phyloP scores from a whole-genome alignment of 176 grass and related monocot species.

The Alloteropsis semialata region DNA sequence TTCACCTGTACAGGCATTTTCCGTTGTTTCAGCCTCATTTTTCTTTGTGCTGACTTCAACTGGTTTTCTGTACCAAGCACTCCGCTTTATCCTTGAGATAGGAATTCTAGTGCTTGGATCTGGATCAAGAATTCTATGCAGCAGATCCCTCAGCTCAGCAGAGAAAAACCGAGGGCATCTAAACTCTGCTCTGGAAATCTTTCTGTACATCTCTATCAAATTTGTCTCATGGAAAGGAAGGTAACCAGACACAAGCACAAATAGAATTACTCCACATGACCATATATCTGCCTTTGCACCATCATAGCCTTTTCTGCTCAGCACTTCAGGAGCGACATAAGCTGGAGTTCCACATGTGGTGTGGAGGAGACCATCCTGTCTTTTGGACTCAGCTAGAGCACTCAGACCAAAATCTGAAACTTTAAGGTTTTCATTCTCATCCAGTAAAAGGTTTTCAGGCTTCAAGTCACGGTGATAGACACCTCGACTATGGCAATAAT shows the following conservation, averaged over 20 bases:
- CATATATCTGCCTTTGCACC: constrained; percentile 86
- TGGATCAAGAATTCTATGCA: constrained; percentile 73
- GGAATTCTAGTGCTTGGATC: constrained; percentile 74
- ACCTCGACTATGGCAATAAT: constrained; percentile 92
- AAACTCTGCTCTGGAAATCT: constrained; percentile 76
- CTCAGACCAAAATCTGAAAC: constrained; percentile 99
- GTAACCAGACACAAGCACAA: constrained; percentile 84
- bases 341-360: constrained; percentile 95
- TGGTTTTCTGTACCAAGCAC: constrained; percentile 63
- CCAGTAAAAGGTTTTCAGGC: constrained; percentile 86
- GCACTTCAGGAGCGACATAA: constrained; percentile 94
- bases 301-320: constrained; percentile 84
- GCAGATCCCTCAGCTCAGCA: constrained; percentile 58
- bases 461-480: constrained; percentile 94
- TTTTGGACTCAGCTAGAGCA: constrained; percentile 74
- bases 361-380: constrained; percentile 77
- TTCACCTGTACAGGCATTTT: constrained; percentile 10
- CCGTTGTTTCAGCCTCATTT: constrained; percentile 13
- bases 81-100: constrained; percentile 74
- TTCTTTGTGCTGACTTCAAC: constrained; percentile 28
- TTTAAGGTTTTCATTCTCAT: constrained; percentile 87
- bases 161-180: constrained; percentile 79
- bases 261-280: constrained; percentile 91
- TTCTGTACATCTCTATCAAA: constrained; percentile 94
- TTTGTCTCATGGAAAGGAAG: constrained; percentile 93